Evolutionary conservation across 352 stramenopile genomes (phyloP), one percentile per base, ranked within the genome.

Genomic region (Discostella stelligera): DNA sequence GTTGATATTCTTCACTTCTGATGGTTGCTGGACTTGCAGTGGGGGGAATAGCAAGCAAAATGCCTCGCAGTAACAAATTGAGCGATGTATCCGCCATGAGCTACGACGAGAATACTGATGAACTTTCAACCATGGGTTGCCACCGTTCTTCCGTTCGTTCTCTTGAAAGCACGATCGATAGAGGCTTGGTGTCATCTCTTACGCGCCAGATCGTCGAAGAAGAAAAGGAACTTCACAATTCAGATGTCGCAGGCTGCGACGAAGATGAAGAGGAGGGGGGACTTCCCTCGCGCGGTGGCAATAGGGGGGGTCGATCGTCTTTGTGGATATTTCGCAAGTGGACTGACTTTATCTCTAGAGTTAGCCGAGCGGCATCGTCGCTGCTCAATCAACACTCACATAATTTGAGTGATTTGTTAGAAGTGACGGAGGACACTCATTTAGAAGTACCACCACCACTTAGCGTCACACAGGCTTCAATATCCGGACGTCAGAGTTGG

Each of bases 401-500:
- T n/a, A 84, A 84, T 65, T 68, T 84, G 61, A 84, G 76, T 53
- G 77, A 84, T 54, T 74, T 84, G 56, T 53, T 84, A 6, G 77
- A 84, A 37, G 77, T 55, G 32, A 74, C 61, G 27, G 71, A 52
- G 37, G 53, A 71, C 8, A 61, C 37, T 56, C 69, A 49, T 14
- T 32, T 82, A 21, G 71, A 71, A 20, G 52, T n/a, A 25, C 44
- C 14, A 27, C 59, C 48, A 20, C 48, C 0, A 18, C 18, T 14
- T n/a, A 11, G 48, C 11, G 50, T 16, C 14, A 7, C 37, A 9
- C 70, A 59, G 16, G 18, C n/a, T 30, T 77, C 66, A 25, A 74
- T 69, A 58, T 62, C 53, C 27, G 76, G 72, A 18, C 10, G 27
- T 18, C 21, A 25, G 52, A 9, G 5, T 23, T 21, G 5, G 2